phyloP scores from a whole-genome alignment of 768 basidiomycete species.

The Auricularia sp. region DNA sequence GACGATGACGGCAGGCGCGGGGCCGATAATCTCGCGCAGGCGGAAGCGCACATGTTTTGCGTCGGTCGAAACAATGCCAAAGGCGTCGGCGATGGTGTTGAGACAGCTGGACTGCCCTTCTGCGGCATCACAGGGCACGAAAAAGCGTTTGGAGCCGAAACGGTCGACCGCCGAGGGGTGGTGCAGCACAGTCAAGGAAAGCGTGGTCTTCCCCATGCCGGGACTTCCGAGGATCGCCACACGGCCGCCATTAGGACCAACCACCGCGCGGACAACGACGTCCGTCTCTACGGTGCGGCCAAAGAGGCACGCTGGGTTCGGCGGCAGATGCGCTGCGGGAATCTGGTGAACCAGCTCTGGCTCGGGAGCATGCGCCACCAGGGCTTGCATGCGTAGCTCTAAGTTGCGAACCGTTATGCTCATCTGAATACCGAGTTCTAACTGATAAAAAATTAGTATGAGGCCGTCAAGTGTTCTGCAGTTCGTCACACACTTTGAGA shows the following conservation, averaged over 20 bases:
- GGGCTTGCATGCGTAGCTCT: no score
- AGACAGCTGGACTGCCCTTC: background rate
- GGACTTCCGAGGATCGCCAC: constrained; percentile 18
- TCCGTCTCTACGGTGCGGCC: background rate
- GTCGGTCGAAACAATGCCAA: background rate
- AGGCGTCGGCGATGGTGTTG: background rate
- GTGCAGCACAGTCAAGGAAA: constrained; percentile 25
- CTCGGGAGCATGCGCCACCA: background rate
- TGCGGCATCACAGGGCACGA: constrained; percentile 23
- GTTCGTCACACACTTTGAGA: background rate
- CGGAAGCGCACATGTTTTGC: background rate
- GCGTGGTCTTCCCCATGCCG: constrained; percentile 31
- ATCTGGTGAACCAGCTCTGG: background rate
- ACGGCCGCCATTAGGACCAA: background rate
- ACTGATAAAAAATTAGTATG: no score
- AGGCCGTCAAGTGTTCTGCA: background rate
- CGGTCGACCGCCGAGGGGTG: constrained; percentile 12
- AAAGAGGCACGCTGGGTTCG: background rate
- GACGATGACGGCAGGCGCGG: constrained; percentile 8
- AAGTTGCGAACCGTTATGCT: no score
- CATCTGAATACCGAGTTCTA: no score
- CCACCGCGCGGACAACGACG: background rate
- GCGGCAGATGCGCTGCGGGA: background rate
- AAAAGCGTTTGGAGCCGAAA: constrained; percentile 19
- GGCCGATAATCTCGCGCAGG: background rate